A percentile compares a stretch with the other conserved stretches of the same genome.
These are phyloP conservation scores for Apiospora koreana DNA, from an alignment of 2,329 filamentous ascomycete species.

Conservation along the genomic window DNA sequence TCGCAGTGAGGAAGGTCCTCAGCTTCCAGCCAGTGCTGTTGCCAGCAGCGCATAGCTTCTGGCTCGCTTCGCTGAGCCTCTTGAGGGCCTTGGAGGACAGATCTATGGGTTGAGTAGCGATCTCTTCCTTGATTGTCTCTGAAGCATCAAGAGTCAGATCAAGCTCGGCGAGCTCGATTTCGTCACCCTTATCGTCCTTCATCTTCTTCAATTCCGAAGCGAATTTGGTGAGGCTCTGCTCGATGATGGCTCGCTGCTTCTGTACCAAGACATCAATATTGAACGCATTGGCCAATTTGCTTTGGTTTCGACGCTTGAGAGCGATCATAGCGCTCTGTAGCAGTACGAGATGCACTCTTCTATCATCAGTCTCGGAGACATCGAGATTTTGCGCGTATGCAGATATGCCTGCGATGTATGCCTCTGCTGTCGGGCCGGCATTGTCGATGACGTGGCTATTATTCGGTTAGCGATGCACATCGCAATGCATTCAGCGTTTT, in stretches of 20 bases:
- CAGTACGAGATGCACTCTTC: conserved; percentile 24
- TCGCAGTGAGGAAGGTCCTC: conserved; percentile 28
- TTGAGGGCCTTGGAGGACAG: conserved; percentile 22
- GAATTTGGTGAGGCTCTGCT: conserved; percentile 23
- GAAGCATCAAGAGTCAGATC: conserved; percentile 26
- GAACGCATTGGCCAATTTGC: conserved; percentile 15
- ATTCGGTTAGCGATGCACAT: conserved; percentile 18
- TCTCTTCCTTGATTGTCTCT: conserved; percentile 19
- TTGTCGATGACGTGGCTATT: conserved; percentile 28
- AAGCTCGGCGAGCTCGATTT: conserved; percentile 19
- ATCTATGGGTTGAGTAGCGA: conserved; percentile 19
- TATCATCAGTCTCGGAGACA: conserved; percentile 13
- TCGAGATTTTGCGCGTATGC: conserved; percentile 24
- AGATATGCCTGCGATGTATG: conserved; percentile 26
- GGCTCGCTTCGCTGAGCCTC: conserved; percentile 24
- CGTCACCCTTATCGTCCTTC: conserved; percentile 16
- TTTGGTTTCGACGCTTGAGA: conserved; percentile 16
- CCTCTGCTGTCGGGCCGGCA: conserved; percentile 22
- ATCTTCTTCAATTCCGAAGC: conserved; percentile 20
- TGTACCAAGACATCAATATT: conserved; percentile 18
- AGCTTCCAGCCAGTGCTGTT: conserved; percentile 30
- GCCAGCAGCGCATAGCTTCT: conserved; percentile 20
- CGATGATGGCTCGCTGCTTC: conserved; percentile 26
- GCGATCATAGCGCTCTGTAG: conserved; percentile 26
- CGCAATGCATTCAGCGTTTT: conserved; percentile 24